Evolutionary conservation across 2,329 filamentous ascomycete genomes (phyloP), one percentile per base, ranked within the genome.

Genomic region (Fusarium ramigenum): DNA sequence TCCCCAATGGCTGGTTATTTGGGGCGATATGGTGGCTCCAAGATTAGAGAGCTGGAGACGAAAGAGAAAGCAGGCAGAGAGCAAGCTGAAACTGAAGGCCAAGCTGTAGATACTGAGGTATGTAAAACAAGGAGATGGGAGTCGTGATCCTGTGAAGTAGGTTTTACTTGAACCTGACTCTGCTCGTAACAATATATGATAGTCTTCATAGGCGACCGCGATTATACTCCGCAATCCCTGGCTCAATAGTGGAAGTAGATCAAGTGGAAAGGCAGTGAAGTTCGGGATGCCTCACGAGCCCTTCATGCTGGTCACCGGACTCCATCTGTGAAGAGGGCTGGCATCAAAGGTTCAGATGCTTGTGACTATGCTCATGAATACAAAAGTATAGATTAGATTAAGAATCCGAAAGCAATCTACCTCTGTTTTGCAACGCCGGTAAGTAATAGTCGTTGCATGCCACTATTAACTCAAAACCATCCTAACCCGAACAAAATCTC

Each of bases 1-100:
- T 36, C 60, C 66, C 1, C 60, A 67, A 15, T 76, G 74, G 74
- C n/a, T 75, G 23, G 60, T 59, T 12, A 39, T 70, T 4, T 77
- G 74, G 74, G 25, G 40, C n/a, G 60, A 23, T 0, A 76, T 75
- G 74, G 61, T 59, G 7, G 25, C 60, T 2, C 60, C 60, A 0
- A 75, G 69, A 7, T n/a, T 75, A 3, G 40, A 72, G 12, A 61
- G n/a, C 15, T 77, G 70, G 70, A 57, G 49, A n/a, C 34, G 54
- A 25, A 77, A 74, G 43, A 66, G 63, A 47, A 67, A 68, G 21
- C 25, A 62, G 6, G 70, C 72, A 2, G 74, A 76, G 23, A 52
- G 40, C n/a, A 69, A 60, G 30, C 52, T 60, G 15, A 15, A 28
- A 15, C 30, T 34, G 25, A 60, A 42, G 39, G 14, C 62, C 3